Evolutionary conservation across 768 basidiomycete genomes (phyloP).

Genomic region (Calocybe indica): DNA sequence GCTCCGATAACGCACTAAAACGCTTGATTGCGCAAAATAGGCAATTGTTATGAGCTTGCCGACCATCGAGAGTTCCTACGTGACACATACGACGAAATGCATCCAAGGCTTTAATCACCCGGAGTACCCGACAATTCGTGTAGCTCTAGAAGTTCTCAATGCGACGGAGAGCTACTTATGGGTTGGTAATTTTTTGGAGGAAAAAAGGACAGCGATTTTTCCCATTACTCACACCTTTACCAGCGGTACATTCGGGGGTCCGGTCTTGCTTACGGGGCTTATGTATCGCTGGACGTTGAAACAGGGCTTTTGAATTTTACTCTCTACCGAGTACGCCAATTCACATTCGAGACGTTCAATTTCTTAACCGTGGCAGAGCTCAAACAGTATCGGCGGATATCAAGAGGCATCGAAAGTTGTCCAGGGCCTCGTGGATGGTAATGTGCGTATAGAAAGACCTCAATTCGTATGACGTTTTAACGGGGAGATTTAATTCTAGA

Average conservation of each 20-base stretch:
- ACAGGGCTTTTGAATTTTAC: conserved; percentile 71
- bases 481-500: conserved; percentile 33
- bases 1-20: not conserved
- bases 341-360: not conserved
- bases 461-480: not conserved
- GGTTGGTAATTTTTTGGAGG: conserved; percentile 37
- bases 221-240: not conserved
- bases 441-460: conserved; percentile 43
- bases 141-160: conserved; percentile 85
- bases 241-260: conserved; percentile 89
- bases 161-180: conserved; percentile 94
- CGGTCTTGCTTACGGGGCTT: conserved; percentile 92
- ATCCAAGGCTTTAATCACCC: conserved; percentile 77
- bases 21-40: conserved; percentile 27
- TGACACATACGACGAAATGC: conserved; percentile 69
- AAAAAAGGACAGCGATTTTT: conserved; percentile 5
- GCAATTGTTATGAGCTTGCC: conserved; percentile 85
- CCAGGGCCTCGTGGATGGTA: conserved; percentile 72
- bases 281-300: conserved; percentile 68
- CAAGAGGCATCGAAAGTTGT: conserved; percentile 76
- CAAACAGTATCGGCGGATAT: conserved; percentile 74
- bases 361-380: conserved; percentile 47
- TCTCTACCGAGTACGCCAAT: conserved; percentile 63
- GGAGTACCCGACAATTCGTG: conserved; percentile 77
- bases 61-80: conserved; percentile 92